Percentiles rank a stretch among this genome's conserved stretches.
These are phyloP conservation scores for Filobasidium floriforme DNA, from an alignment of 768 basidiomycete genomes.

Conservation along the genomic window DNA sequence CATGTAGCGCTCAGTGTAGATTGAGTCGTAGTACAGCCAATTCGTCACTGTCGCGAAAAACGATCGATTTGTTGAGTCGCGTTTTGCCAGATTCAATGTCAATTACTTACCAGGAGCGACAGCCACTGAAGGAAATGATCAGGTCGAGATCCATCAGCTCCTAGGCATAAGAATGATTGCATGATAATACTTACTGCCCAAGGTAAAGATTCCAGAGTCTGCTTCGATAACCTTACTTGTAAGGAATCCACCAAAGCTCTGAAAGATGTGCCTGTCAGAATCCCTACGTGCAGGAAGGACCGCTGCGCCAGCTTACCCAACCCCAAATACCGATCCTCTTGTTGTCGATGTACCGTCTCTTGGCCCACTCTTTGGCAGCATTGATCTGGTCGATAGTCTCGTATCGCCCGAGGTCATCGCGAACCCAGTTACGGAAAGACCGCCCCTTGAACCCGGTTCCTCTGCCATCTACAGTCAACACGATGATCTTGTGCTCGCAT, in stretches of 20 bases:
- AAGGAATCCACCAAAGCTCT: slow-evolving; percentile 98
- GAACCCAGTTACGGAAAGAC: slow-evolving; percentile 74
- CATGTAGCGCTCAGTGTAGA: slow-evolving; percentile 99
- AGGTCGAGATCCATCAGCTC: slow-evolving; percentile 48
- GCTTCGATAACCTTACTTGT: slow-evolving; percentile 86
- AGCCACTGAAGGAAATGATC: slow-evolving; percentile 42
- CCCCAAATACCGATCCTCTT: slow-evolving; percentile 93
- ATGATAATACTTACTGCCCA: slow-evolving; percentile 61
- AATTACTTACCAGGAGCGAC: slow-evolving; percentile 35
- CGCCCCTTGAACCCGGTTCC: slow-evolving; percentile 91
- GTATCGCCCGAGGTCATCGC: slow-evolving; percentile 75
- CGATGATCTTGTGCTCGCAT: slow-evolving; percentile 69
- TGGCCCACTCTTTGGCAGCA: slow-evolving; percentile 78
- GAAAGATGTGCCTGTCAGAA: not conserved
- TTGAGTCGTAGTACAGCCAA: slow-evolving; percentile 58
- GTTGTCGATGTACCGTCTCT: slow-evolving; percentile 78
- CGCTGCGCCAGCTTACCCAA: slow-evolving; percentile 59
- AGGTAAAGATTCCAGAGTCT: slow-evolving; percentile 75
- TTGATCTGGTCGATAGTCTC: slow-evolving; percentile 85
- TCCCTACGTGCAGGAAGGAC: not conserved
- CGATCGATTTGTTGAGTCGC: not conserved
- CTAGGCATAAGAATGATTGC: not conserved
- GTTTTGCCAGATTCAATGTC: not conserved
- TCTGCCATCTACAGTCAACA: slow-evolving; percentile 83
- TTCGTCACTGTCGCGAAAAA: slow-evolving; percentile 32